These are phyloP conservation scores for Olyra latifolia DNA, from an alignment of 176 grass and related monocot species.

Conservation along the genomic window DNA sequence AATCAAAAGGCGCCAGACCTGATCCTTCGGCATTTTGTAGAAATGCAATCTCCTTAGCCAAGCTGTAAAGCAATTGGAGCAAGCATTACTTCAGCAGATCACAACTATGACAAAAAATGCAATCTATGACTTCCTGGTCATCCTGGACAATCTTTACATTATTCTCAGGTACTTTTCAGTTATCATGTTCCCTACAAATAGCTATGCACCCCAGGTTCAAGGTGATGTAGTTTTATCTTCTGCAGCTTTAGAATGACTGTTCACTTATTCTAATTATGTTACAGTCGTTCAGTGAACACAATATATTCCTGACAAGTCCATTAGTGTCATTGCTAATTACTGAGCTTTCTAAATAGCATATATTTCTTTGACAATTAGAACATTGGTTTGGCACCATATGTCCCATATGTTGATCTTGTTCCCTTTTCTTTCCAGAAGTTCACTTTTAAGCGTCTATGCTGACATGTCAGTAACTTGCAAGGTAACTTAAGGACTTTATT, in stretches of 20 bases:
- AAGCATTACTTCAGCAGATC: conserved; percentile 10
- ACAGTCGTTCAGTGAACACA: neutral
- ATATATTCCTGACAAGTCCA: neutral
- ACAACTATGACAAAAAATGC: neutral
- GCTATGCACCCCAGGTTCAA: neutral
- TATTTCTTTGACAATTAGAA: conserved; percentile 14
- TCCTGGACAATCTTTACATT: conserved; percentile 74
- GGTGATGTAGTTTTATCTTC: neutral
- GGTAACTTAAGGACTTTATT: conserved; percentile 43
- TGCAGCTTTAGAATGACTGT: conserved; percentile 19
- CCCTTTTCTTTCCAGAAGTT: conserved; percentile 72
- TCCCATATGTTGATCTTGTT: conserved; percentile 32
- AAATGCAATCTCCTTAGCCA: conserved; percentile 91
- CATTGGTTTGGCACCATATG: neutral
- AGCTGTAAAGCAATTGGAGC: conserved; percentile 42
- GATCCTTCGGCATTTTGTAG: conserved; percentile 95
- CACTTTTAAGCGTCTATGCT: conserved; percentile 94
- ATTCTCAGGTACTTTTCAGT: conserved; percentile 60
- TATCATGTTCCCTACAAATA: neutral
- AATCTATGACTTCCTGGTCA: conserved; percentile 56
- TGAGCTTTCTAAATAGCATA: conserved; percentile 4
- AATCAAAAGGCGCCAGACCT: conserved; percentile 90
- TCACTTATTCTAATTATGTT: neutral
- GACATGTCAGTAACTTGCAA: conserved; percentile 97
- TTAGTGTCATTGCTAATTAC: neutral